These are phyloP conservation scores for Monosporozyma aquatica DNA, from an alignment of 805 yeast species.

Conservation along the genomic window DNA sequence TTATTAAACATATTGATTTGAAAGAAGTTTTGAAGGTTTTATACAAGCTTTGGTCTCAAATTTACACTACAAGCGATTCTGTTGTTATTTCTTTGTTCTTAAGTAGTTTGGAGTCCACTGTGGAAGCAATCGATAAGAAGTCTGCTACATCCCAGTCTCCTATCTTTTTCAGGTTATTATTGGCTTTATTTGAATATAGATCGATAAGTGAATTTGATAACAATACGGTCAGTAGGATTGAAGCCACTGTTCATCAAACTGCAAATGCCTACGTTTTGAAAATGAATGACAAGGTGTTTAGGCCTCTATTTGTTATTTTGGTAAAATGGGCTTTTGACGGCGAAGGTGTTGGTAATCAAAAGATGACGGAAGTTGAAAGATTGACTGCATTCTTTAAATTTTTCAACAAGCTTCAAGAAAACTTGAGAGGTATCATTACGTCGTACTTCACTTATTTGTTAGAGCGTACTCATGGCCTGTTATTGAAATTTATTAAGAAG, in stretches of 20 bases:
- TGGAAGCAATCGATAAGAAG: constrained; percentile 64
- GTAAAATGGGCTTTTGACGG: constrained; percentile 91
- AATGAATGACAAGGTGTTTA: constrained; percentile 84
- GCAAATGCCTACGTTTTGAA: constrained; percentile 77
- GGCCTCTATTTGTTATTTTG: constrained; percentile 80
- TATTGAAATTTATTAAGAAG: constrained; percentile 41
- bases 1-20: constrained; percentile 60
- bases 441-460: constrained; percentile 77
- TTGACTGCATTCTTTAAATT: constrained; percentile 73
- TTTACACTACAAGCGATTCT: constrained; percentile 31
- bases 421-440: constrained; percentile 78
- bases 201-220: constrained; percentile 48
- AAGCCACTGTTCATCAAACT: constrained; percentile 61
- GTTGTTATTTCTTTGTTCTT: constrained; percentile 60
- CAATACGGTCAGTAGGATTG: constrained; percentile 74
- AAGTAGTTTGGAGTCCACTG: constrained; percentile 53
- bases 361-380: constrained; percentile 46
- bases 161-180: constrained; percentile 56
- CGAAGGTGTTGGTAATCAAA: constrained; percentile 47
- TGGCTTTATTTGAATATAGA: constrained; percentile 64
- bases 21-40: constrained; percentile 53
- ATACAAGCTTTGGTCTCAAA: constrained; percentile 50
- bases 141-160: constrained; percentile 64
- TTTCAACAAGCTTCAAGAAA: constrained; percentile 75
- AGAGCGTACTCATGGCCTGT: constrained; percentile 55